Base-by-base conservation (phyloP, 106 monocot genomes). In the Dioscorea dumetorum region DNA sequence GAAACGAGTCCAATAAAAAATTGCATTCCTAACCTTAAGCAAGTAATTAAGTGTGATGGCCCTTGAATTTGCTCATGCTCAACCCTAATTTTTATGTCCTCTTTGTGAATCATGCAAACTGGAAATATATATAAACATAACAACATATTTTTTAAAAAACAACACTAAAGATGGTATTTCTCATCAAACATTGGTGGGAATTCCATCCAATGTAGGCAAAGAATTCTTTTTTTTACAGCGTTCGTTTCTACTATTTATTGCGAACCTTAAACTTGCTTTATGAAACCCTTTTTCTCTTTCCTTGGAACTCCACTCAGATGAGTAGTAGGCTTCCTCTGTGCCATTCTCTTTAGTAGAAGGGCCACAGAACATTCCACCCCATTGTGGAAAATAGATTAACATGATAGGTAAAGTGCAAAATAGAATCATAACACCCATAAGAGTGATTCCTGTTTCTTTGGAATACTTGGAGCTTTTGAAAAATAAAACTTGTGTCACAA, bases 241-340 rank as follows among this genome's bases (percentile, higher is more conserved):
- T 58, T 94, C 94, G 13, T 71, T 76, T 62, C 24, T 79, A 66
- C 85, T 81, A 65, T 94, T 94, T 15, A 88, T 79, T 15, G 94
- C 90, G 66, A 91, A 94, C 50, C 81, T 84, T 18, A 87, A 13
- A 76, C 83, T 91, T 0, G 77, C 33, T 0, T 31, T 24, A 57
- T 83, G 72, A 57, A 22, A 75, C 0, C 79, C 75, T 17, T 75
- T 80, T 10, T 67, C 78, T 57, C 73, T 80, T 79, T 94, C 94
- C 4, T 75, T 56, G 0, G 66, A 28, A n/a, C 66, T 83, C 94
- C 94, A 94, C 35, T 94, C 94, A 0, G 75, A 52, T 12, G 65
- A 19, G 70, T 91, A 94, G 79, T 90, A 94, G 9, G 19, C 8
- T 66, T 74, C 77, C 19, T 66, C 76, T 2, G 56, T 65, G 56